Percentiles rank a stretch among this genome's conserved stretches.
phyloP scores from a whole-genome alignment of 371 early-diverging fungal species.

The Batrachochytrium dendrobatidis region DNA sequence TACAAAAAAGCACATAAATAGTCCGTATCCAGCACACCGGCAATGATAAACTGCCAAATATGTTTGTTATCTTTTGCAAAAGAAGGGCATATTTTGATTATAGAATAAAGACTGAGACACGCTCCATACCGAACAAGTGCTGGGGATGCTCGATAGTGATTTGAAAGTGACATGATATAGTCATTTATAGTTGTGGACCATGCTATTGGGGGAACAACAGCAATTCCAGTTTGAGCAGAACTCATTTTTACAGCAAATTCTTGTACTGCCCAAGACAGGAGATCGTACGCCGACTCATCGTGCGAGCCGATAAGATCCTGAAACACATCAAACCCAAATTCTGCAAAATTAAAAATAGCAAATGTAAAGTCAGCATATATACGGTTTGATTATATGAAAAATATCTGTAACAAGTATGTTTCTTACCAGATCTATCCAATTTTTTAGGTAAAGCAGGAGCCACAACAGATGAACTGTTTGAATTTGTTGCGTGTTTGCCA shows the following conservation, averaged over 20 bases:
- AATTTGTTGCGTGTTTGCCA: conserved; percentile 11
- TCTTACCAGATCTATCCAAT: background rate
- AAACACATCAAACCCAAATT: conserved; percentile 27
- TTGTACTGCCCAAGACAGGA: conserved; percentile 44
- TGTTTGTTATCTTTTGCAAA: conserved; percentile 18
- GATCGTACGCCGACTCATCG: conserved; percentile 41
- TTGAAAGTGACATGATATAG: conserved; percentile 33
- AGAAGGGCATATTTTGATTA: conserved; percentile 25
- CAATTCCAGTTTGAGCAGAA: background rate
- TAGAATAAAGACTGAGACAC: conserved; percentile 33
- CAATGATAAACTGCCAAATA: conserved; percentile 26
- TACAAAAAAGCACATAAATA: conserved; percentile 37
- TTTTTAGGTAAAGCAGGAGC: no score
- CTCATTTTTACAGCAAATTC: conserved; percentile 16
- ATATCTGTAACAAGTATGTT: background rate
- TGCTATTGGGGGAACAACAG: conserved; percentile 5
- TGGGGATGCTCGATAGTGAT: conserved; percentile 40
- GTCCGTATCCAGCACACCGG: conserved; percentile 41
- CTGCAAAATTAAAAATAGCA: no score
- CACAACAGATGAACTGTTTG: background rate
- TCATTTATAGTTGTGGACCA: conserved; percentile 23
- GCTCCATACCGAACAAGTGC: conserved; percentile 42
- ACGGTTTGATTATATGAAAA: no score
- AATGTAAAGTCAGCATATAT: no score
- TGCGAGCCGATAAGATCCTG: conserved; percentile 31